A percentile compares a stretch with the other conserved stretches of the same genome.
Evolutionary conservation across 202 grass and related monocot genomes (phyloP).

Genomic region (Miscanthus sacchariflorus): DNA sequence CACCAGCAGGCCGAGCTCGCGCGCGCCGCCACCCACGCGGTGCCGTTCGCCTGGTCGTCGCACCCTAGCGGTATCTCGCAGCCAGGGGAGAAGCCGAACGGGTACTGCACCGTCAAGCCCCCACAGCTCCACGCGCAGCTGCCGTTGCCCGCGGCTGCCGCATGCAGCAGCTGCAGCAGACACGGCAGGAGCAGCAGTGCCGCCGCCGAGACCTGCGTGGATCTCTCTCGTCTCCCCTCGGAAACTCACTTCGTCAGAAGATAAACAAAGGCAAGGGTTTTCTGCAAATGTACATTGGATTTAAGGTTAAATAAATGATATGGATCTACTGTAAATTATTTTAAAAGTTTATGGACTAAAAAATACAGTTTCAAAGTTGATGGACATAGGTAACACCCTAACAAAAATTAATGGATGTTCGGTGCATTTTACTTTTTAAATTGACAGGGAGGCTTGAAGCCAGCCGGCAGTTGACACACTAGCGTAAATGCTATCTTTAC

Average conservation of each 20-base stretch:
- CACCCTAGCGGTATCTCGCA: constrained; percentile 54
- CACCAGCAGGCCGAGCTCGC: constrained; percentile 42
- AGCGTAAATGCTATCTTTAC: too few species aligned
- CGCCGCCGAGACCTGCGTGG: not conserved
- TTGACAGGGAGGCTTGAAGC: too few species aligned
- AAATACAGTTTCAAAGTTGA: too few species aligned
- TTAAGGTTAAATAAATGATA: too few species aligned
- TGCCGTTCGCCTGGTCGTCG: not conserved
- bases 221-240: not conserved
- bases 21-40: not conserved
- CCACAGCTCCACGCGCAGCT: constrained; percentile 54
- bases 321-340: too few species aligned
- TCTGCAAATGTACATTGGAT: too few species aligned
- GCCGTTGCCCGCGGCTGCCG: not conserved
- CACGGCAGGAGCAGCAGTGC: constrained; percentile 20
- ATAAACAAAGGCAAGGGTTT: too few species aligned
- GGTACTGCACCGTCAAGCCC: constrained; percentile 43
- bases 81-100: constrained; percentile 74
- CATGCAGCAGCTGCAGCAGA: not conserved
- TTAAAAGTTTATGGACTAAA: too few species aligned
- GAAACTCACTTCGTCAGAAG: not conserved
- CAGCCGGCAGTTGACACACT: not conserved
- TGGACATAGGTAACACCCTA: too few species aligned
- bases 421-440: not conserved
- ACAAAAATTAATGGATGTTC: too few species aligned